Evolutionary conservation across 2,329 filamentous ascomycete genomes (phyloP).

Genomic region (Myriosclerotinia scirpicola): DNA sequence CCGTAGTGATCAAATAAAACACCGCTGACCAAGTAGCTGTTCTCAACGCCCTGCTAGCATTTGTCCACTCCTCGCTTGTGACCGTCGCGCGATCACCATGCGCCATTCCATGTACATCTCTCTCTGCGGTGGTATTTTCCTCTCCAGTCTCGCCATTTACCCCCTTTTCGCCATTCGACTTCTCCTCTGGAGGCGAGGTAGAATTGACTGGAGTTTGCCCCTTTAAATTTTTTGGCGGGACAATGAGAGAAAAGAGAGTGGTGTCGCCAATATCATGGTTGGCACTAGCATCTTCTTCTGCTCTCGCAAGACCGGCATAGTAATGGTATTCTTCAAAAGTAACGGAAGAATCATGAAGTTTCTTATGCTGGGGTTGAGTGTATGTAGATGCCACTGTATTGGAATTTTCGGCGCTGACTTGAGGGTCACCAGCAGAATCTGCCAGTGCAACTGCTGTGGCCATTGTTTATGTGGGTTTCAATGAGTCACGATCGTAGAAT

Average conservation of each 20-base stretch:
- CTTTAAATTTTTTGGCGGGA: slow-evolving; percentile 23
- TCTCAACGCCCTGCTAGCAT: slow-evolving; percentile 47
- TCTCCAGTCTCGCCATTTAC: background rate
- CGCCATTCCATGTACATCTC: slow-evolving; percentile 2
- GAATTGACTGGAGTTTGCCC: slow-evolving; percentile 16
- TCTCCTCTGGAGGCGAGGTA: background rate
- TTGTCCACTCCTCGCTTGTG: slow-evolving; percentile 47
- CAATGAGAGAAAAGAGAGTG: slow-evolving; percentile 23
- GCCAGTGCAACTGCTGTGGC: background rate
- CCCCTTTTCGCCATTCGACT: background rate
- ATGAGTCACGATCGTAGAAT: background rate
- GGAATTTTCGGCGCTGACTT: background rate
- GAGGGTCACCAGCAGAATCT: background rate
- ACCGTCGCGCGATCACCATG: slow-evolving; percentile 26
- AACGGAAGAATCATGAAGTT: slow-evolving; percentile 37
- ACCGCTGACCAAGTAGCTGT: slow-evolving; percentile 48
- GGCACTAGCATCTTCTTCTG: slow-evolving; percentile 20
- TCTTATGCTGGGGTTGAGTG: slow-evolving; percentile 16
- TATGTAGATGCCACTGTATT: background rate
- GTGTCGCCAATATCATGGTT: slow-evolving; percentile 19
- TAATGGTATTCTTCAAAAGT: slow-evolving; percentile 43
- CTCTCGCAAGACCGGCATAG: slow-evolving; percentile 39
- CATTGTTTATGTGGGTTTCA: background rate
- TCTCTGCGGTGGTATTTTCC: background rate
- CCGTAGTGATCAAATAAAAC: slow-evolving; percentile 40